These are phyloP conservation scores for Aureobasidium leucospermi DNA, from an alignment of 2,329 filamentous ascomycete genomes.

Conservation along the genomic window DNA sequence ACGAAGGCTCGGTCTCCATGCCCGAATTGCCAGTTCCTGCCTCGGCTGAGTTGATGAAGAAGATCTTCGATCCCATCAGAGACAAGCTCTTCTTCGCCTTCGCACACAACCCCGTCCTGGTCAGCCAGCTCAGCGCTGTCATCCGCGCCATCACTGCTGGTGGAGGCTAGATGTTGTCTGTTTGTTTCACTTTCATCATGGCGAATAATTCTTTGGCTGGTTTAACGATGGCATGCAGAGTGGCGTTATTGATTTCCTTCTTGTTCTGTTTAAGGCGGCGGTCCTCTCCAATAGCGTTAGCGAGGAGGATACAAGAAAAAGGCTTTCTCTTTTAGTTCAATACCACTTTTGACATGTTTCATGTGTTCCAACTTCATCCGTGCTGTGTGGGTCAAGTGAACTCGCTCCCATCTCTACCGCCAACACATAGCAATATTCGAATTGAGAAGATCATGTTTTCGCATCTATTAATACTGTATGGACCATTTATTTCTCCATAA, in stretches of 20 bases:
- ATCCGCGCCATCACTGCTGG: conserved; percentile 11
- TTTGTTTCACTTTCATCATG: neutral
- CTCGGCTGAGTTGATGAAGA: conserved; percentile 50
- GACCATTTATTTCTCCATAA: conserved; percentile 20
- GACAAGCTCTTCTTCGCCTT: conserved; percentile 61
- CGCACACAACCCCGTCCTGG: conserved; percentile 52
- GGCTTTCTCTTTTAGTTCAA: neutral
- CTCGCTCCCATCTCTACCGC: too few relatives aligned
- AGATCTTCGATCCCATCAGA: conserved; percentile 58
- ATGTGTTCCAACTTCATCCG: too few relatives aligned
- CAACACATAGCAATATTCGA: too few relatives aligned
- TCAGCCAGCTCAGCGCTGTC: conserved; percentile 27
- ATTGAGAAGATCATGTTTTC: too few relatives aligned
- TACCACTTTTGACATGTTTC: neutral
- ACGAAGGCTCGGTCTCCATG: conserved; percentile 43
- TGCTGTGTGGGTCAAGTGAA: too few relatives aligned
- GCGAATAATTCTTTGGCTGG: neutral
- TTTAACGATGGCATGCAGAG: conserved; percentile 2
- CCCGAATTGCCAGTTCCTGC: conserved; percentile 36
- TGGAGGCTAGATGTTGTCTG: conserved; percentile 26
- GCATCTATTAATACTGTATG: neutral
- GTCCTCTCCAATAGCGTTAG: neutral
- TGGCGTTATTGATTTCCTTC: neutral
- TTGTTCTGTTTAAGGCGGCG: neutral
- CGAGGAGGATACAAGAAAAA: neutral